A percentile compares a stretch with the other conserved stretches of the same genome.
Evolutionary conservation across 75 land plant species (phyloP).

Genomic region (Adiantum capillusveneris): DNA sequence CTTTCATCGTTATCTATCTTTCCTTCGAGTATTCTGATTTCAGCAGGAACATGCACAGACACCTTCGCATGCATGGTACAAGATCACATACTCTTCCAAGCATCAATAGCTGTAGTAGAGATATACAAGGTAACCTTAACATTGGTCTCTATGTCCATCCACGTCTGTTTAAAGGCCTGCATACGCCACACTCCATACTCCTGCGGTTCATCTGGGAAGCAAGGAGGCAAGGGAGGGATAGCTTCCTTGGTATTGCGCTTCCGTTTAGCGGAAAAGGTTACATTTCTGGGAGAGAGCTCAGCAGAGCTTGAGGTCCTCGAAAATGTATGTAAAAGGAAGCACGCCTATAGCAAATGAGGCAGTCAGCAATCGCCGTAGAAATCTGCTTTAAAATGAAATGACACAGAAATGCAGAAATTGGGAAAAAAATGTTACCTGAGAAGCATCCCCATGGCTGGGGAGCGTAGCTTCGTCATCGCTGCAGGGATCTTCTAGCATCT

Average conservation of each 20-base stretch:
- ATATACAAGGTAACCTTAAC: constrained; percentile 35
- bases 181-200: constrained; percentile 29
- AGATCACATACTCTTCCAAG: neutral
- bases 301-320: neutral
- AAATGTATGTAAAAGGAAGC: constrained; percentile 16
- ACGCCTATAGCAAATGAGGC: constrained; percentile 8
- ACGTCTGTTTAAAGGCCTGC: constrained; percentile 42
- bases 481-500: too few species aligned
- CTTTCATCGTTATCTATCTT: neutral
- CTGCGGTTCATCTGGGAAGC: constrained; percentile 20
- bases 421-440: too few species aligned
- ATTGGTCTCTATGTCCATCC: constrained; percentile 53
- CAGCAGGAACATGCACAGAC: neutral
- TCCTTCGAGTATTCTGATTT: neutral
- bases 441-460: too few species aligned
- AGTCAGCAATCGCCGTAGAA: too few species aligned
- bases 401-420: neutral
- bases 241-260: neutral
- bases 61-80: neutral
- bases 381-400: too few species aligned
- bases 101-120: neutral
- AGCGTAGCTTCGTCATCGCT: too few species aligned
- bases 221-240: constrained; percentile 9
- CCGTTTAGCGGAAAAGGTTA: neutral
- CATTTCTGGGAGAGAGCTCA: constrained; percentile 1